These are phyloP conservation scores for Amylocystis lapponica DNA, from an alignment of 768 basidiomycete species.

Conservation along the genomic window DNA sequence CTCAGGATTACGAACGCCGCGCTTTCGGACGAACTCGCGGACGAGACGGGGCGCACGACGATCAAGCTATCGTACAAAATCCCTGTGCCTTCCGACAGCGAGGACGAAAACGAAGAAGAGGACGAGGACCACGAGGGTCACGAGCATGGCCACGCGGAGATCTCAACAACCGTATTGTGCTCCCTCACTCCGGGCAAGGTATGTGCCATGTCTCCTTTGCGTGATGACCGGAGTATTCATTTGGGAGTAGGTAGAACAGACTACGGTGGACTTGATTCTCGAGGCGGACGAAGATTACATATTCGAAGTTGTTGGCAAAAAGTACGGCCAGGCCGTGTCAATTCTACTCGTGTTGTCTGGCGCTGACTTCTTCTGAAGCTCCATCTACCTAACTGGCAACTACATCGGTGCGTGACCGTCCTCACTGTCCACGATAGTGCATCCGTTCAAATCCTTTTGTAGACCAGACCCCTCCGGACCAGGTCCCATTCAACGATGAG, in stretches of 20 bases:
- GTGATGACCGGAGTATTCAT: neutral
- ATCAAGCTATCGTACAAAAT: conserved; percentile 58
- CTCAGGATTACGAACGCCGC: conserved; percentile 80
- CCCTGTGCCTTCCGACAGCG: conserved; percentile 38
- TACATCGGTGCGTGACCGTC: conserved; percentile 56
- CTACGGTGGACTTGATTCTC: conserved; percentile 62
- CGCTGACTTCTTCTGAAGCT: conserved; percentile 31
- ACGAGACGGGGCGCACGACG: conserved; percentile 53
- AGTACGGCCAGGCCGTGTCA: too few species aligned
- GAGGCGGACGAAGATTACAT: conserved; percentile 58
- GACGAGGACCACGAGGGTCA: conserved; percentile 42
- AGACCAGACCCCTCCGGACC: conserved; percentile 52
- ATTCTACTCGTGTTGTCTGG: conserved; percentile 1
- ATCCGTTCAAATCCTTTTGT: neutral
- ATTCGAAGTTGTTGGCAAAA: conserved; percentile 75
- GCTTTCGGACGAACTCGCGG: conserved; percentile 66
- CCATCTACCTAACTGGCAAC: conserved; percentile 78
- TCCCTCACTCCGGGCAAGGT: conserved; percentile 83
- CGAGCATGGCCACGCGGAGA: conserved; percentile 28
- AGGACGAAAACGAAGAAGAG: conserved; percentile 38
- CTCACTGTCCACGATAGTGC: neutral
- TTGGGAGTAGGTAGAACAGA: conserved; percentile 64
- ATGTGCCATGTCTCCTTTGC: conserved; percentile 12
- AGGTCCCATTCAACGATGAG: conserved; percentile 43
- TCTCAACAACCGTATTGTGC: conserved; percentile 55